Evolutionary conservation across 352 stramenopile species (phyloP).

Genomic region (Pythium myriotylum): DNA sequence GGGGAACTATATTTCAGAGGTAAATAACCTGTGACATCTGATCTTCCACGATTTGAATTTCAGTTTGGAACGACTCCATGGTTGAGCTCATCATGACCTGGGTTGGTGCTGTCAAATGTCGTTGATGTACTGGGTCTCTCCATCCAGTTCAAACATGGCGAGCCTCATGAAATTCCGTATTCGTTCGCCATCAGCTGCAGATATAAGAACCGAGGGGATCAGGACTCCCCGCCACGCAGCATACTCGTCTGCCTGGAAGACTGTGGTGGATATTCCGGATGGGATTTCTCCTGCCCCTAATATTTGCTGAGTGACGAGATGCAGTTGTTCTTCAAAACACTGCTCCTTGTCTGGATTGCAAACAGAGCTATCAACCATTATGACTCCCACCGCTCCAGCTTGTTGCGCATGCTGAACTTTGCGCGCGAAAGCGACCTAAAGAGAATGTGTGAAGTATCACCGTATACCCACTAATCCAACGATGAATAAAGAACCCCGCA

Average conservation of each 20-base stretch:
- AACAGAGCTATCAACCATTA: constrained; percentile 6
- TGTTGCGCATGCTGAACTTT: constrained; percentile 18
- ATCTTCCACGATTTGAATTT: too few species aligned
- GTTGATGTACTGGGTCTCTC: constrained; percentile 14
- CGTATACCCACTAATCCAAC: too few species aligned
- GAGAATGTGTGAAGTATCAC: not conserved
- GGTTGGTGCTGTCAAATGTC: constrained; percentile 1
- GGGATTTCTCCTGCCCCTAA: not conserved
- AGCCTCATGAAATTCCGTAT: constrained; percentile 17
- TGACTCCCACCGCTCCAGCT: constrained; percentile 10
- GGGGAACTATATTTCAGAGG: too few species aligned
- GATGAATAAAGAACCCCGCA: not conserved
- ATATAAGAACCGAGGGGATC: constrained; percentile 18
- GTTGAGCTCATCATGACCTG: too few species aligned
- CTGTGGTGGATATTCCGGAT: not conserved
- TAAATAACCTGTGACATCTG: too few species aligned
- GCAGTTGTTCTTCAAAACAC: constrained; percentile 12
- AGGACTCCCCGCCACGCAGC: constrained; percentile 8
- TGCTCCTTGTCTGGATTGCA: not conserved
- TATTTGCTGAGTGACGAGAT: not conserved
- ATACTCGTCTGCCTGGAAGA: constrained; percentile 3
- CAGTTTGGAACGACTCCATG: too few species aligned
- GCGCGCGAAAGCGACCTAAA: constrained; percentile 13
- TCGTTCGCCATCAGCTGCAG: constrained; percentile 16
- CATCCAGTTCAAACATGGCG: constrained; percentile 8